A percentile compares a stretch with the other conserved stretches of the same genome.
Evolutionary conservation across 1,284 basidiomycete genomes (phyloP).

Genomic region (Caloboletus firmus): DNA sequence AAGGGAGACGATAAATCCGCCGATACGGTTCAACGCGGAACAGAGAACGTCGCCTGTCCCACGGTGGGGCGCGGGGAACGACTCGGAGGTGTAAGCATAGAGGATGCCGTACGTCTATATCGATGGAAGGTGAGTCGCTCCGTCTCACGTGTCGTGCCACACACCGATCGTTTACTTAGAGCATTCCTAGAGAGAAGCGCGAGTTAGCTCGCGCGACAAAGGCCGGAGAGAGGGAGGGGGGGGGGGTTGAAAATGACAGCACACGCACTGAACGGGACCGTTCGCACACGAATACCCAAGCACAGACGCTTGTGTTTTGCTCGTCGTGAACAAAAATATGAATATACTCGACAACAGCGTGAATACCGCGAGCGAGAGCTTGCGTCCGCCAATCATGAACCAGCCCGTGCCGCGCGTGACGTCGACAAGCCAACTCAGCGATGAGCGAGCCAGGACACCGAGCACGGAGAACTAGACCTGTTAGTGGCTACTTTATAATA

Average conservation of each 20-base stretch:
- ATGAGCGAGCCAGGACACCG: slow-evolving; percentile 61
- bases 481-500: too few species aligned
- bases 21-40: slow-evolving; percentile 52
- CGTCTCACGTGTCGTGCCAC: background rate
- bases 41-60: slow-evolving; percentile 65
- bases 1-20: slow-evolving; percentile 55
- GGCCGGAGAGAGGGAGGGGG: too few species aligned
- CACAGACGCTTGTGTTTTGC: slow-evolving; percentile 44
- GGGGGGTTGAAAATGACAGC: background rate
- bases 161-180: slow-evolving; percentile 18
- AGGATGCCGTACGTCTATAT: slow-evolving; percentile 59
- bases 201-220: slow-evolving; percentile 18
- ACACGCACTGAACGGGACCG: slow-evolving; percentile 43
- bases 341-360: slow-evolving; percentile 56
- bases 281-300: slow-evolving; percentile 57
- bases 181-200: slow-evolving; percentile 30
- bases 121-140: background rate
- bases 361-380: slow-evolving; percentile 51
- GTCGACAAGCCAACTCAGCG: slow-evolving; percentile 56
- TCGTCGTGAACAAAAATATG: slow-evolving; percentile 62
- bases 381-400: slow-evolving; percentile 46
- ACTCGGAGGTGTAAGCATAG: slow-evolving; percentile 63
- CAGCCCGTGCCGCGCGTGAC: slow-evolving; percentile 36
- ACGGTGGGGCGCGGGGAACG: slow-evolving; percentile 63
- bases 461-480: slow-evolving; percentile 46